Evolutionary conservation across 352 stramenopile species (phyloP).

Genomic region (Globisporangium okanoganense): DNA sequence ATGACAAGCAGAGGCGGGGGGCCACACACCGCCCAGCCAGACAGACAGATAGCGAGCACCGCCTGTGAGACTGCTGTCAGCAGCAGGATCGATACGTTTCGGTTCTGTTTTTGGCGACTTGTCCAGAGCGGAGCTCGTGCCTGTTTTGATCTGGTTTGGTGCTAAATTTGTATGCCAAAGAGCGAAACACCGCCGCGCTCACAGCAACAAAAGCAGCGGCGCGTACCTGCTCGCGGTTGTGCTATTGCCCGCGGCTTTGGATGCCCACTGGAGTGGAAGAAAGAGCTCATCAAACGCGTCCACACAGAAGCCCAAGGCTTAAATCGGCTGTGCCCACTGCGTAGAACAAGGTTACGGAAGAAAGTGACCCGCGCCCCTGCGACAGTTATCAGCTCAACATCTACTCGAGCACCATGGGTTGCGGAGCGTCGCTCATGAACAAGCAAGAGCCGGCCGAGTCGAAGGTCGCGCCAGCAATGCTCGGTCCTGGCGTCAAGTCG

Average conservation of each 20-base stretch:
- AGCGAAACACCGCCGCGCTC: slow-evolving; percentile 1
- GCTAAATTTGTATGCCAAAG: not conserved
- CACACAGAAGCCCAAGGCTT: not conserved
- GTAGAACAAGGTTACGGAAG: not conserved
- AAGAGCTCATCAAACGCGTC: not conserved
- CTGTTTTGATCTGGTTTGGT: not conserved
- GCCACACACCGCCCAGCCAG: no score
- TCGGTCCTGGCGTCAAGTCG: slow-evolving; percentile 25
- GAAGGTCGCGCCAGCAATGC: slow-evolving; percentile 35
- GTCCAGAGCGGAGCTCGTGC: not conserved
- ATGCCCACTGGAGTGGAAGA: not conserved
- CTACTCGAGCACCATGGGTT: slow-evolving; percentile 41
- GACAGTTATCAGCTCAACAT: not conserved
- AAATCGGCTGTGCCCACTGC: not conserved
- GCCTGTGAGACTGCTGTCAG: not conserved
- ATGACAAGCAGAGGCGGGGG: not conserved
- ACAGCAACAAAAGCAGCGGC: not conserved
- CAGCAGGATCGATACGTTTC: slow-evolving; percentile 1
- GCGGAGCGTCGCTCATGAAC: slow-evolving; percentile 58
- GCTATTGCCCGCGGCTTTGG: not conserved
- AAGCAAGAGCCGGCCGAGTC: slow-evolving; percentile 33
- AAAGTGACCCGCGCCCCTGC: not conserved
- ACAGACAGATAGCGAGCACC: no score
- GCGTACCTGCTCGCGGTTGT: not conserved
- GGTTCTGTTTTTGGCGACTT: slow-evolving; percentile 2